Base-by-base conservation (phyloP, 2,329 filamentous ascomycete species). In the Microcyclospora tardicrescens region DNA sequence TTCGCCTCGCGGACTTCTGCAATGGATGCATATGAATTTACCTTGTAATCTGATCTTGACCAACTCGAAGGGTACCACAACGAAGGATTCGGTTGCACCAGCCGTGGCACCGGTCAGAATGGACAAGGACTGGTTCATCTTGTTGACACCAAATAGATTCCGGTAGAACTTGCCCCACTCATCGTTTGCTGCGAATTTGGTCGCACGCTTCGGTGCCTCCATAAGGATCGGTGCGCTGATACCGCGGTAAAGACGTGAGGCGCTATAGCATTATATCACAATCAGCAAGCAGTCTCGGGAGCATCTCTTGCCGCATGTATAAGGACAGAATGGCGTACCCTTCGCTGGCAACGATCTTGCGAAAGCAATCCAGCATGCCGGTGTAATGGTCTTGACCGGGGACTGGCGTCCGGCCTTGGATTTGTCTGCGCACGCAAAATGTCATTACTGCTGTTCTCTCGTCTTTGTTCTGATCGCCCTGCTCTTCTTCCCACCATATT, bases 151-250 rank as follows among this genome's bases (percentile, higher is more conserved):
- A 60, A 98, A 96, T 36, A 81, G 61, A 51, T 81, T 81, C 59
- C 86, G 83, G 71, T 93, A 98, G 65, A 95, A 75, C 65, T 86
- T 78, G 55, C 91, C 91, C 91, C 91, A 98, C 62, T 89, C 84
- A 62, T 98, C 91, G 66, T 98, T 98, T 66, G 91, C 91, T 34
- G 91, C 89, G 65, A 98, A 98, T 66, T 98, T 98, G 69, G 85
- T 96, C 33, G 89, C 89, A 67, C 70, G 78, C 76, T 94, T 94
- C 64, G 84, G 80, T 40, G 87, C 87, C 66, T 96, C 89, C 89
- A 98, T 98, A 51, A 96, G 74, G 58, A 98, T 96, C 36, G 91
- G 91, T 16, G 91, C 89, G 33, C 75, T 79, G 63, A 98, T 98
- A 58, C 91, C 91, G 51, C 91, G 85, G 71, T 98, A 98, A 44